Percentiles rank a stretch among this genome's conserved stretches.
These are phyloP conservation scores for Fusarium camptoceras DNA, from an alignment of 2,329 filamentous ascomycete genomes.

Conservation along the genomic window DNA sequence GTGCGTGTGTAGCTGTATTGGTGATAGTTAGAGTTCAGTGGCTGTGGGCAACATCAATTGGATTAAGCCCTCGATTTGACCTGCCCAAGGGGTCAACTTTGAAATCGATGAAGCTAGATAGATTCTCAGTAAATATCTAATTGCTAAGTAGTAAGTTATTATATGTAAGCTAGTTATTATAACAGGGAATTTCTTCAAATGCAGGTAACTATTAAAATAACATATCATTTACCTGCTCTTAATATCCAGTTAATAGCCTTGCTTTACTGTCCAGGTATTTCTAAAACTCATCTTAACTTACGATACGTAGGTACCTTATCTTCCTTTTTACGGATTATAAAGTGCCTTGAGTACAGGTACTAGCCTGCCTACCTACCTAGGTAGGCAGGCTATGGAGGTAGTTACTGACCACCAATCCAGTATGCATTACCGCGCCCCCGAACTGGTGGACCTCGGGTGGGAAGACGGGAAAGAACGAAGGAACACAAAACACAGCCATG, in stretches of 20 bases:
- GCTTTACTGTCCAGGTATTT: background rate
- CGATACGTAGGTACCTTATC: background rate
- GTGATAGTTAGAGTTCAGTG: no score
- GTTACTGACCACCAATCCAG: background rate
- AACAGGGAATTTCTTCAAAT: no score
- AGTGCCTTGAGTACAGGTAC: no score
- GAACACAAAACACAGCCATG: conserved; percentile 27
- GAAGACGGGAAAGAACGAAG: conserved; percentile 8
- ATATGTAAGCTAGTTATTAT: no score
- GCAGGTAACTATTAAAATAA: no score
- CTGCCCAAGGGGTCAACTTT: no score
- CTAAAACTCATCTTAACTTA: background rate
- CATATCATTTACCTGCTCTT: background rate
- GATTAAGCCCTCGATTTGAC: no score
- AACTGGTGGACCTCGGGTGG: conserved; percentile 9
- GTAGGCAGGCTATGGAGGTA: background rate
- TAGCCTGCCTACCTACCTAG: background rate
- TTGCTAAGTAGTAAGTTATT: no score
- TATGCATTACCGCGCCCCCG: background rate
- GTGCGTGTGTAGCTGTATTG: no score
- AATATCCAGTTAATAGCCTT: background rate
- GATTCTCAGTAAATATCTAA: no score
- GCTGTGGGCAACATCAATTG: no score
- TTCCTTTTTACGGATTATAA: background rate
- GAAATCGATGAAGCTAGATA: no score